A percentile compares a stretch with the other conserved stretches of the same genome.
Evolutionary conservation across 805 yeast genomes (phyloP).

Genomic region (Saccharomycopsis malanga): DNA sequence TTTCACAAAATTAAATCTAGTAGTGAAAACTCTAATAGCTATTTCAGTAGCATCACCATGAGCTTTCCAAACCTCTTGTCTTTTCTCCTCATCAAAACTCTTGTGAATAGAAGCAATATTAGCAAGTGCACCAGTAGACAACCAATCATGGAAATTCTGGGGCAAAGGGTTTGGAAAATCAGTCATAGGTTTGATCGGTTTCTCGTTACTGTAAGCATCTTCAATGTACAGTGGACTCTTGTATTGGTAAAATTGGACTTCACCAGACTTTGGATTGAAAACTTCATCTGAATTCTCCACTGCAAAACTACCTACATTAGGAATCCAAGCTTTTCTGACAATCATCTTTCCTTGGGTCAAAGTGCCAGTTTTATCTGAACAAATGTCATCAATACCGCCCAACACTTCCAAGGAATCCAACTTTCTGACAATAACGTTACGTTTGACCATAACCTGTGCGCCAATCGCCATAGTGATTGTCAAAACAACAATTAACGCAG

Average conservation of each 20-base stretch:
- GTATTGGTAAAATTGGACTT: constrained; percentile 22
- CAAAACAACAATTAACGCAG: constrained; percentile 69
- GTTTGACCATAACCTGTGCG: constrained; percentile 59
- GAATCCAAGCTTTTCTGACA: constrained; percentile 63
- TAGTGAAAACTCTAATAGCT: constrained; percentile 73
- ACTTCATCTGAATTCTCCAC: constrained; percentile 54
- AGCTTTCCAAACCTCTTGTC: constrained; percentile 54
- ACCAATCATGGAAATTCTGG: constrained; percentile 41
- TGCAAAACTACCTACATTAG: constrained; percentile 49
- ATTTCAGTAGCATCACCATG: constrained; percentile 89
- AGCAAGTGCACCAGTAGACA: constrained; percentile 65
- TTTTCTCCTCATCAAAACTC: constrained; percentile 37
- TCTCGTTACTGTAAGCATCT: constrained; percentile 33
- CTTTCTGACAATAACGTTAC: constrained; percentile 68
- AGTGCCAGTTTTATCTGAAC: constrained; percentile 82
- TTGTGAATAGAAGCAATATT: constrained; percentile 65
- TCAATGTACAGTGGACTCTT: constrained; percentile 32
- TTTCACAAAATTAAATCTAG: constrained; percentile 48
- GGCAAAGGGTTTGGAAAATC: constrained; percentile 23
- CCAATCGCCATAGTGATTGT: constrained; percentile 86
- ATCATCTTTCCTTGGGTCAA: constrained; percentile 77
- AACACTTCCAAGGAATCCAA: constrained; percentile 72
- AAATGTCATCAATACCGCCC: constrained; percentile 72
- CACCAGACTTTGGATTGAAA: constrained; percentile 56
- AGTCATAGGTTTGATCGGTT: constrained; percentile 10